Base-by-base conservation (phyloP, 108 stramenopile genomes). In the Conticribra weissflogii region DNA sequence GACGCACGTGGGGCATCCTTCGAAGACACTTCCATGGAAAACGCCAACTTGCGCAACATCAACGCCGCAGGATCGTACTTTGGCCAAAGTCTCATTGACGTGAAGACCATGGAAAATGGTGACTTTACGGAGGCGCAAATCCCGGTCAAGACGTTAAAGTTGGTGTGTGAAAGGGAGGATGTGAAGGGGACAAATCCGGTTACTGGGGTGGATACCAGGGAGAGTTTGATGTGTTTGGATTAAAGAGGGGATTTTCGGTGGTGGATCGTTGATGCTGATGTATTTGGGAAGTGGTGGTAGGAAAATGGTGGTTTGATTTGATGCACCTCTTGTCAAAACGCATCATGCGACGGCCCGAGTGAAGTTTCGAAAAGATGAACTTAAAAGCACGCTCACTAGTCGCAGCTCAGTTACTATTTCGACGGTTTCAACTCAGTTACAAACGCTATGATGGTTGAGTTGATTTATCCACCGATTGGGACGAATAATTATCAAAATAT, bases 181-280 rank as follows among this genome's bases (percentile, higher is more conserved):
- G 89, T 92, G 31, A 95, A 86, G 67, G 97, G 95, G 5, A 94
- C 86, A 36, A 97, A 98, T 74, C 93, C 94, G 2, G 75, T 67
- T 0, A 96, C 97, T 9, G 94, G 94, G n/a, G 92, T 77, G 7
- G 94, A 96, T 71, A 98, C 97, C 2, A 74, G 93, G 59, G 97
- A 98, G 5, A 83, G 81, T 70, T 74, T 96, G 19, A 91, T 96
- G 85, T 98, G 97, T 67, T 68, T 72, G 61, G 50, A 51, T 51
- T 51, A 18, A 51, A 21, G 50, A 51, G 4, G 50, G 36, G 36
- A 41, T 18, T 45, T 45, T 45, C 15, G 50, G 29, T 22, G 5
- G 22, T 33, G 31, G 29, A 24, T 24, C 12, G 36, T 41, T 41
- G 12, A 41, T 41, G 36, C 36, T 9, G 36, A 9, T 9, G 12